Evolutionary conservation across 2,329 filamentous ascomycete genomes (phyloP).

Genomic region (Cladosporium sphaerospermum): DNA sequence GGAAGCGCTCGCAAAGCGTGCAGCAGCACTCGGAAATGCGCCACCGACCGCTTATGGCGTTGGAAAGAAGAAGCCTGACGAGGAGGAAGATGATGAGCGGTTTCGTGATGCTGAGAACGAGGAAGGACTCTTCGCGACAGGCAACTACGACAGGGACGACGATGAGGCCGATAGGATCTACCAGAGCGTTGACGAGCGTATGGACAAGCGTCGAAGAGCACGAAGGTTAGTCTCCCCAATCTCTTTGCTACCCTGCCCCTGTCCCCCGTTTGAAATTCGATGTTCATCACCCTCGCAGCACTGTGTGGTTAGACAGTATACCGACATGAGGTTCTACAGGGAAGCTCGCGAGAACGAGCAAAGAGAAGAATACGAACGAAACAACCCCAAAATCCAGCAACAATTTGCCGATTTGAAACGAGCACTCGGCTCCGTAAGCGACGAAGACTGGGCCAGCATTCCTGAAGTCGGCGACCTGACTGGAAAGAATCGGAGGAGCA

Average conservation of each 20-base stretch:
- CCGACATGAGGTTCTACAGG: conserved; percentile 68
- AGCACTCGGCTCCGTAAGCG: conserved; percentile 76
- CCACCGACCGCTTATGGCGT: conserved; percentile 68
- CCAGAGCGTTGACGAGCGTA: conserved; percentile 91
- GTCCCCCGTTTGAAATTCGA: conserved; percentile 20
- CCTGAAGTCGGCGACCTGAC: conserved; percentile 96
- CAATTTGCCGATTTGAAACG: conserved; percentile 96
- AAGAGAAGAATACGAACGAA: conserved; percentile 88
- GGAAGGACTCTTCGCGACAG: conserved; percentile 88
- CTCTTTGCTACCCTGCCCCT: conserved; percentile 15
- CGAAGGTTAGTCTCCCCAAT: conserved; percentile 65
- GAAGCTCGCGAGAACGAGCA: conserved; percentile 91
- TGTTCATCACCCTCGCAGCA: conserved; percentile 33
- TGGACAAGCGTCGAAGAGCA: conserved; percentile 80
- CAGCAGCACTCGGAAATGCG: conserved; percentile 70
- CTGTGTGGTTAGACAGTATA: conserved; percentile 65
- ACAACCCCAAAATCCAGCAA: conserved; percentile 96
- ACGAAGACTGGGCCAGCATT: conserved; percentile 93
- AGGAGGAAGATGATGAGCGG: conserved; percentile 69
- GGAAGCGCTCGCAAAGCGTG: conserved; percentile 89
- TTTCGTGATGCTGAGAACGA: conserved; percentile 98
- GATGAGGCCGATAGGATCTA: conserved; percentile 97
- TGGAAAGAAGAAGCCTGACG: conserved; percentile 61
- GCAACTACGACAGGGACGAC: conserved; percentile 94
- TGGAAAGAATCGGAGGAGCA: conserved; percentile 80